Evolutionary conservation across 2,329 filamentous ascomycete species (phyloP).

Genomic region (Pyrenophora graminea): DNA sequence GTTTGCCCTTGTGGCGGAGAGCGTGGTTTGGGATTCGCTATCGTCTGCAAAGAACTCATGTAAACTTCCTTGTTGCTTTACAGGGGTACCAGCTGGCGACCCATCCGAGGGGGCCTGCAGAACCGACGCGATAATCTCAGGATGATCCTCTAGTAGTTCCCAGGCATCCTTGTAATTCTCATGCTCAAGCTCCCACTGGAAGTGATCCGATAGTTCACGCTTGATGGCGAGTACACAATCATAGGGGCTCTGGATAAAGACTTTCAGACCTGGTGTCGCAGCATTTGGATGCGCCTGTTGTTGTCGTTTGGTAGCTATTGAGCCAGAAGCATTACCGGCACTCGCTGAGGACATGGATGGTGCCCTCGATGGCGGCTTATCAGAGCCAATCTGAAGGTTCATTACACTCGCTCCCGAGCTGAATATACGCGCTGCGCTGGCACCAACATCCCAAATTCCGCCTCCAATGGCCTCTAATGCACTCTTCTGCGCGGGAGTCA

Average conservation of each 20-base stretch:
- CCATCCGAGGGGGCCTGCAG: conserved; percentile 45
- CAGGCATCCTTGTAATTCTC: conserved; percentile 83
- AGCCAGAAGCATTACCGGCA: conserved; percentile 33
- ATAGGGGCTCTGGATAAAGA: conserved; percentile 95
- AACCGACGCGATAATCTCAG: conserved; percentile 63
- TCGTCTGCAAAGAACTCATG: conserved; percentile 76
- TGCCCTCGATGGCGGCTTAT: conserved; percentile 35
- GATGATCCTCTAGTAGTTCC: conserved; percentile 86
- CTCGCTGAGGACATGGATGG: conserved; percentile 42
- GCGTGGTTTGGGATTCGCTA: conserved; percentile 61
- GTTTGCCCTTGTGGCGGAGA: conserved; percentile 59
- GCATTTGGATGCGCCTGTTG: conserved; percentile 53
- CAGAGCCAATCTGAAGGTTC: conserved; percentile 49
- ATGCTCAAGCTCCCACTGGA: conserved; percentile 82
- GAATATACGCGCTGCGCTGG: conserved; percentile 85
- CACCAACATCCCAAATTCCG: conserved; percentile 87
- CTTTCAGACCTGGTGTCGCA: conserved; percentile 67
- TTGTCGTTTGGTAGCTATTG: conserved; percentile 29
- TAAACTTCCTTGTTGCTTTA: conserved; percentile 52
- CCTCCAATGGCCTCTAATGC: conserved; percentile 75
- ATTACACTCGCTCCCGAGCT: conserved; percentile 79
- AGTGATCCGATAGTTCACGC: conserved; percentile 81
- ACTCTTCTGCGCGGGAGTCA: conserved; percentile 67
- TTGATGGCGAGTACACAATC: conserved; percentile 94
- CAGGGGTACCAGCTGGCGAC: conserved; percentile 51